phyloP scores from a whole-genome alignment of 2,329 filamentous ascomycete species.

The Lithohypha guttulata region DNA sequence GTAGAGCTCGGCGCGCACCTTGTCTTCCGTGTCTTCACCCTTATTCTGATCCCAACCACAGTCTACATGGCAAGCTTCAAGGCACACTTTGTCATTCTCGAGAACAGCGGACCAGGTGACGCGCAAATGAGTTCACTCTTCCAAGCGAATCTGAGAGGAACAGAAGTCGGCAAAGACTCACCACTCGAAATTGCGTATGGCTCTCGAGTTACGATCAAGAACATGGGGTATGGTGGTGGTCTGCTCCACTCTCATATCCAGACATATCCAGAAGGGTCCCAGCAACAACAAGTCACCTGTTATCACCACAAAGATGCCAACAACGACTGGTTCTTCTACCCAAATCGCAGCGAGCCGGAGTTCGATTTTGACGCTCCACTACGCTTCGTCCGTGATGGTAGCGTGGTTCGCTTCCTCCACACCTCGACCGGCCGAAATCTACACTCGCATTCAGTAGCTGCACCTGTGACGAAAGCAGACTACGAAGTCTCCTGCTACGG shows the following conservation, averaged over 20 bases:
- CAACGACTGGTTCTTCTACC: constrained; percentile 99
- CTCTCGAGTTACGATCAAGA: constrained; percentile 87
- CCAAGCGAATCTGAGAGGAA: constrained; percentile 90
- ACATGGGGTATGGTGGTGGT: constrained; percentile 97
- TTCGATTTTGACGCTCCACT: constrained; percentile 63
- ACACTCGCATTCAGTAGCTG: constrained; percentile 83
- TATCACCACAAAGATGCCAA: constrained; percentile 99
- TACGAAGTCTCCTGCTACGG: constrained; percentile 93
- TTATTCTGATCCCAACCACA: constrained; percentile 78
- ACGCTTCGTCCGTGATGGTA: constrained; percentile 64
- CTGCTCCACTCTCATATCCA: constrained; percentile 39
- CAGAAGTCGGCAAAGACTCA: constrained; percentile 86
- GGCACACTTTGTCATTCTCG: constrained; percentile 84
- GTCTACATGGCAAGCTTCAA: constrained; percentile 96
- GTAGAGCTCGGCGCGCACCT: constrained; percentile 66
- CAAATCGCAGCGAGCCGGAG: constrained; percentile 66
- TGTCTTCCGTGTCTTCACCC: constrained; percentile 65
- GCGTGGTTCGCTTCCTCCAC: constrained; percentile 77
- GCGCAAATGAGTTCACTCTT: constrained; percentile 99
- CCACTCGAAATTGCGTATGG: constrained; percentile 85
- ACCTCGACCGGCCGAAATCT: constrained; percentile 93
- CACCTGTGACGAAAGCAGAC: constrained; percentile 79
- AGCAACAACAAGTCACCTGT: constrained; percentile 94
- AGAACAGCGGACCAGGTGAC: constrained; percentile 88
- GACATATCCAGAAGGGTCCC: constrained; percentile 24